Evolutionary conservation across 176 grass and related monocot genomes (phyloP), one percentile per base, ranked within the genome.

Genomic region (Eragrostis curvula): DNA sequence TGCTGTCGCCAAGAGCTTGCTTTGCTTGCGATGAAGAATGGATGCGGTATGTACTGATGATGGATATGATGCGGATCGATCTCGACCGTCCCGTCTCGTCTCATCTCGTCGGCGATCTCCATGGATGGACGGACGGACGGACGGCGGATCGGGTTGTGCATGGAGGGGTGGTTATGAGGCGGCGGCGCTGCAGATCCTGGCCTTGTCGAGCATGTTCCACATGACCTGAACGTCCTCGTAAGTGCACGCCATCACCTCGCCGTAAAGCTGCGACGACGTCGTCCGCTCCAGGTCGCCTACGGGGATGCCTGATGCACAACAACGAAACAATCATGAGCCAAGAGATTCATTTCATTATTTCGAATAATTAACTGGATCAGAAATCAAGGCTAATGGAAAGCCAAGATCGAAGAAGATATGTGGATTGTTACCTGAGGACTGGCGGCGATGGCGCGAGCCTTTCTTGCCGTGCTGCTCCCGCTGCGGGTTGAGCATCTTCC

Each of bases 191-290:
- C 79, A 39, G 16, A 83, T 65, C 84, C 80, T 77, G 47, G 84
- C 77, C 53, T 92, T 92, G 74, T 89, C 90, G 56, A 92, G 90
- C 80, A 92, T 92, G 57, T 84, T 81, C 90, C 90, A 92, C 90
- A 92, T 89, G 49, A 92, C 80, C 74, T 86, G 87, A 11, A 92
- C 90, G 68, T 92, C 90, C 87, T 89, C 87, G 64, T 92, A 92
- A 11, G 90, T 27, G 74, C 90, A 92, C 32, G 90, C 90, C 87
- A 87, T 89, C 25, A 92, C 90, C 75, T 92, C 90, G 71, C 90
- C 87, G 72, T 92, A 86, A 20, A 92, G 90, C 87, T 92, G 84
- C 89, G 81, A 77, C 39, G 58, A 23, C 58, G 85, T 28, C 55
- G 17, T 71, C 45, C 62, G 75, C 71, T 12, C 61, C 79, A 3